These are phyloP conservation scores for Discostella stelligera DNA, from an alignment of 352 stramenopile genomes.

Conservation along the genomic window DNA sequence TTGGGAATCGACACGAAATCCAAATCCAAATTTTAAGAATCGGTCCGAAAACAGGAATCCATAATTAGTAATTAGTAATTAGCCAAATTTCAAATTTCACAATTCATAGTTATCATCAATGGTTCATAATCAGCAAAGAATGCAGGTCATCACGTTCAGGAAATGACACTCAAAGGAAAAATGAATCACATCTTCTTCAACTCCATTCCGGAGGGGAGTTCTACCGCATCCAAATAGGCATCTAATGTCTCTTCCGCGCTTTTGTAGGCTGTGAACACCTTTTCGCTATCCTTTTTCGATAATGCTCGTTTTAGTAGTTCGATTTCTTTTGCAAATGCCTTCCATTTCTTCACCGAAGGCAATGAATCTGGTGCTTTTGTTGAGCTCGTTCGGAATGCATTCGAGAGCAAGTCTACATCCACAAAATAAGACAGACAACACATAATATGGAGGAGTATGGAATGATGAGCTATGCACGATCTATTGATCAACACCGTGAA, in stretches of 20 bases:
- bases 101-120: not conserved
- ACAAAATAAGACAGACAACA: not conserved
- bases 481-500: not conserved
- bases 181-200: constrained; percentile 38
- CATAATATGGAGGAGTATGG: not conserved
- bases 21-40: no score
- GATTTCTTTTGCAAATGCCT: constrained; percentile 68
- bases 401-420: constrained; percentile 59
- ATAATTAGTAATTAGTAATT: no score
- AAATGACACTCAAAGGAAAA: not conserved
- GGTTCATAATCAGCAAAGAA: not conserved
- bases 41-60: no score
- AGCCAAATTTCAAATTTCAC: no score
- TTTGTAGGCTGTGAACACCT: constrained; percentile 47
- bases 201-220: constrained; percentile 58
- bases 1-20: no score
- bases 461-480: not conserved
- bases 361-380: constrained; percentile 67
- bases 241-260: constrained; percentile 56
- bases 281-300: constrained; percentile 65
- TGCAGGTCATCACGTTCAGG: not conserved
- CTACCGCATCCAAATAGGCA: constrained; percentile 64
- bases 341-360: constrained; percentile 78
- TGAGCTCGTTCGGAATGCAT: constrained; percentile 73
- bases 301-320: constrained; percentile 57